phyloP scores from a whole-genome alignment of 306 rosid species.

The Trifolium fragiferum region DNA sequence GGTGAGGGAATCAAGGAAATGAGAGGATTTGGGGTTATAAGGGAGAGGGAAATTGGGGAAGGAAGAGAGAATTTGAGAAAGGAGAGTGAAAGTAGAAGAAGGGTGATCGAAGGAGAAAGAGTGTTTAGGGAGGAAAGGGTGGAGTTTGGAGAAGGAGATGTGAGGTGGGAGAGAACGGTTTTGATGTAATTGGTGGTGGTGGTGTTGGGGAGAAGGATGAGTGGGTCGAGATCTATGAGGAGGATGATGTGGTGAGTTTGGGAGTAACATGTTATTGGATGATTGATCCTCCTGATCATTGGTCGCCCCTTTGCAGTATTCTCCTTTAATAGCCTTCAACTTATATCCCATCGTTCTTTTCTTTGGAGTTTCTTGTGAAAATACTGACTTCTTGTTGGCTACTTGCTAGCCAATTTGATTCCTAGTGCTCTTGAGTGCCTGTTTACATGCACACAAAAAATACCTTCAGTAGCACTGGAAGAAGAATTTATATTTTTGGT shows the following conservation, averaged over 20 bases:
- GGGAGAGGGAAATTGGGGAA: background rate
- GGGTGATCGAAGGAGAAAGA: slow-evolving; percentile 64
- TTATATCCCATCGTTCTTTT: too few species aligned
- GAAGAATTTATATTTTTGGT: too few species aligned
- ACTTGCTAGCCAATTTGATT: too few species aligned
- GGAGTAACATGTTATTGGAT: slow-evolving; percentile 51
- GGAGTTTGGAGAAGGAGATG: slow-evolving; percentile 61
- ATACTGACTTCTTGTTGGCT: too few species aligned
- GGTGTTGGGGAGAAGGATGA: slow-evolving; percentile 35
- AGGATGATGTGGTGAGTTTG: slow-evolving; percentile 65
- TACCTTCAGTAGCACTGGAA: too few species aligned
- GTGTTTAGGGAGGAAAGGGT: slow-evolving; percentile 39
- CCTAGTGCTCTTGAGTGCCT: too few species aligned
- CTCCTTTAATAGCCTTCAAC: too few species aligned
- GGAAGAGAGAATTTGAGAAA: slow-evolving; percentile 16
- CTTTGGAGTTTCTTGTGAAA: too few species aligned
- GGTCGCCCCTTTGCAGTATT: too few species aligned
- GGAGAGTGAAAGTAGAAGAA: slow-evolving; percentile 41
- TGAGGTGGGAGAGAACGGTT: slow-evolving; percentile 76
- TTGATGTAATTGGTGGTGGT: background rate
- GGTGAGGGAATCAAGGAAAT: slow-evolving; percentile 55
- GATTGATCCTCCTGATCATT: too few species aligned
- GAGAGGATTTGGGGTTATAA: slow-evolving; percentile 41
- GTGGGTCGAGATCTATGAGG: slow-evolving; percentile 68
- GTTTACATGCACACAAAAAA: too few species aligned